Evolutionary conservation across 768 basidiomycete genomes (phyloP).

Genomic region (Boletus insuetus): DNA sequence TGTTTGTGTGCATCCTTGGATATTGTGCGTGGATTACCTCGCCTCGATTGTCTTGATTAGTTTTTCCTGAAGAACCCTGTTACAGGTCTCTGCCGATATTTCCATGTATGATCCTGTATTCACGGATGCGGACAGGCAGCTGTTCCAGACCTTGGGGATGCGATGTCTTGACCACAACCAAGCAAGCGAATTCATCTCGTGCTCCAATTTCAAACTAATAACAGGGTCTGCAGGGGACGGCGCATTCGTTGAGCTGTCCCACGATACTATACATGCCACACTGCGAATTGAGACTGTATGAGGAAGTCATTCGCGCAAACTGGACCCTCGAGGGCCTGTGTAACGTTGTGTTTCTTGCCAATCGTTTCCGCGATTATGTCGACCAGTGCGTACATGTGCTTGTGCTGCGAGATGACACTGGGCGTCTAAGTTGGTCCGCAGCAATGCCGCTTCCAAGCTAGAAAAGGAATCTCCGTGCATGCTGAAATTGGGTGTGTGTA

Average conservation of each 20-base stretch:
- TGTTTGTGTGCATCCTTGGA: constrained; percentile 49
- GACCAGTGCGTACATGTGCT: constrained; percentile 49
- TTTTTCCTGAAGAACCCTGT: constrained; percentile 1
- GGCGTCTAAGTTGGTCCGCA: constrained; percentile 29
- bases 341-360: constrained; percentile 59
- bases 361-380: constrained; percentile 62
- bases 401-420: neutral
- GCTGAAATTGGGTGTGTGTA: constrained; percentile 49
- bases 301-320: constrained; percentile 59
- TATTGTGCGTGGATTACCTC: constrained; percentile 50
- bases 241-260: constrained; percentile 35
- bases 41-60: constrained; percentile 13
- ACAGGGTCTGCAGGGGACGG: constrained; percentile 30
- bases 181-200: constrained; percentile 40
- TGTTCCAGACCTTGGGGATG: constrained; percentile 43
- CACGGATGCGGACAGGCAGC: constrained; percentile 52
- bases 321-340: constrained; percentile 48
- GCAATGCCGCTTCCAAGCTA: constrained; percentile 52
- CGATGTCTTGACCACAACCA: constrained; percentile 42
- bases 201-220: constrained; percentile 7
- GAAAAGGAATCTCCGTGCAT: constrained; percentile 52
- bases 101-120: constrained; percentile 75
- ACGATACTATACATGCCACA: constrained; percentile 80
- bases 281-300: constrained; percentile 71
- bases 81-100: constrained; percentile 47